Evolutionary conservation across 2,329 filamentous ascomycete genomes (phyloP).

Genomic region (Aspergillus pseudonomiae): DNA sequence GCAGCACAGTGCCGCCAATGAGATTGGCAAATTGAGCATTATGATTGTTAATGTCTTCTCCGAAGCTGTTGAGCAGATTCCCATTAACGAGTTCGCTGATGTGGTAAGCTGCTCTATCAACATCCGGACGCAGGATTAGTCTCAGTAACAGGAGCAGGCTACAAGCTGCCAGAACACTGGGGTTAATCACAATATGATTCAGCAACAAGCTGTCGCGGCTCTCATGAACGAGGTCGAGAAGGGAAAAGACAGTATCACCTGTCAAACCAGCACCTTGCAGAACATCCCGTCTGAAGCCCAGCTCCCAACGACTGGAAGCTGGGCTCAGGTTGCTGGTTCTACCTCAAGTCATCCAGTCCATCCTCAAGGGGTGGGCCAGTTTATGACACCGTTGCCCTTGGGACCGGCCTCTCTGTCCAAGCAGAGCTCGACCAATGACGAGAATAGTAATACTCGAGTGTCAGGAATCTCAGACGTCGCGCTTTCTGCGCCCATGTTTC

Average conservation of each 20-base stretch:
- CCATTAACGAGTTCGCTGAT: slow-evolving; percentile 11
- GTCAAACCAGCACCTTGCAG: slow-evolving; percentile 8
- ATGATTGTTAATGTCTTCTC: slow-evolving; percentile 38
- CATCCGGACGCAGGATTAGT: neutral
- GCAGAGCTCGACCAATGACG: slow-evolving; percentile 21
- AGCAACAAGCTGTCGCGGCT: slow-evolving; percentile 18
- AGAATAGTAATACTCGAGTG: slow-evolving; percentile 4
- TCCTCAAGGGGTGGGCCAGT: slow-evolving; percentile 17
- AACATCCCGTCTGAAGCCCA: slow-evolving; percentile 9
- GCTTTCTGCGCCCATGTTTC: slow-evolving; percentile 10
- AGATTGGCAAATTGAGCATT: slow-evolving; percentile 37
- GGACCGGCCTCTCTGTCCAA: slow-evolving; percentile 20
- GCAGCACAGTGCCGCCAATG: slow-evolving; percentile 36
- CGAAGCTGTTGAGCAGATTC: slow-evolving; percentile 30
- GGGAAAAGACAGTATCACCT: slow-evolving; percentile 8
- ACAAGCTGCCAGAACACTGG: slow-evolving; percentile 1
- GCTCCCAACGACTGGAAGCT: slow-evolving; percentile 20
- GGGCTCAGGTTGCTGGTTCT: slow-evolving; percentile 25
- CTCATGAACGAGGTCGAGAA: slow-evolving; percentile 20
- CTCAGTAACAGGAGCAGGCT: slow-evolving; percentile 3
- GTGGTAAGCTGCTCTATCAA: slow-evolving; percentile 16
- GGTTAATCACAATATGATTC: slow-evolving; percentile 8
- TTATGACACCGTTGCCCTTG: slow-evolving; percentile 20
- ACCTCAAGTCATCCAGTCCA: slow-evolving; percentile 6
- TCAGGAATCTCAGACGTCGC: slow-evolving; percentile 5